These are phyloP conservation scores for Francoa sonchifolia DNA, from an alignment of 441 rosid species.

Conservation along the genomic window DNA sequence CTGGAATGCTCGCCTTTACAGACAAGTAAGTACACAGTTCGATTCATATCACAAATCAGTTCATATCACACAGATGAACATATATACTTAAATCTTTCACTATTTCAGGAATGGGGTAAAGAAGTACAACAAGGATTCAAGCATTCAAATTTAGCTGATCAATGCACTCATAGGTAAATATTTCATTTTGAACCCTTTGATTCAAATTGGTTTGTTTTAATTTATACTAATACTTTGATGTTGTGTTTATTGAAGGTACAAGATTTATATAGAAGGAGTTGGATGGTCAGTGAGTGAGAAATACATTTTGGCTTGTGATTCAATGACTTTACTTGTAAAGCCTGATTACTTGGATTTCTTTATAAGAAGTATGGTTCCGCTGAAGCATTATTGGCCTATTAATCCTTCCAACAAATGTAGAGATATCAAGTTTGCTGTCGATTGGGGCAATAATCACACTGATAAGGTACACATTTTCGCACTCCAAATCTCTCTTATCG, in stretches of 20 bases:
- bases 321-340: conserved; percentile 39
- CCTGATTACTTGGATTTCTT: conserved; percentile 65
- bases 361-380: conserved; percentile 53
- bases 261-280: conserved; percentile 68
- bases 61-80: too few relatives aligned
- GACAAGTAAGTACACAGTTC: conserved; percentile 48
- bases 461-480: conserved; percentile 26
- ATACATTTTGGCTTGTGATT: conserved; percentile 67
- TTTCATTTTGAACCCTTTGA: too few relatives aligned
- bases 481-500: background rate
- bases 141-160: conserved; percentile 47
- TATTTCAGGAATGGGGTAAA: conserved; percentile 51
- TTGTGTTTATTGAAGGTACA: conserved; percentile 31
- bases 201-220: too few relatives aligned
- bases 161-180: conserved; percentile 60
- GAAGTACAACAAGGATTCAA: conserved; percentile 48
- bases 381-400: conserved; percentile 78
- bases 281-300: conserved; percentile 91
- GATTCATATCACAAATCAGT: too few relatives aligned
- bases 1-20: conserved; percentile 63
- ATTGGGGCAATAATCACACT: conserved; percentile 64
- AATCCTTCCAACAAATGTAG: conserved; percentile 36
- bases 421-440: conserved; percentile 67
- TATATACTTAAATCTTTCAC: background rate
- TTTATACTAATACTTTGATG: too few relatives aligned